These are phyloP conservation scores for Cryphonectria parasitica DNA, from an alignment of 2,329 filamentous ascomycete species.

Conservation along the genomic window DNA sequence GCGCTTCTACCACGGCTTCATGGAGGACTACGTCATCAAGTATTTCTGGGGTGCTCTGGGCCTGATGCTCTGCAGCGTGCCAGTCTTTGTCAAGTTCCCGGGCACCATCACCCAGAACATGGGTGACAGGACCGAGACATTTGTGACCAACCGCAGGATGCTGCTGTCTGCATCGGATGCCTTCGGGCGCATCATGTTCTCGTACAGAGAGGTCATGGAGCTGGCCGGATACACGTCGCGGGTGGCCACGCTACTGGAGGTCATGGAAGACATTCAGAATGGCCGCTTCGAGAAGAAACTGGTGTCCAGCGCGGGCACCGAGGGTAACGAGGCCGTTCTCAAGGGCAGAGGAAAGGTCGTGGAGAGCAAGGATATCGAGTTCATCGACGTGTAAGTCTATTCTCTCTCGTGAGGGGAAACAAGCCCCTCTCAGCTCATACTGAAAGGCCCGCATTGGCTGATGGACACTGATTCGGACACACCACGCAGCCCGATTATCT, in stretches of 20 bases:
- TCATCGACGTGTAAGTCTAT: slow-evolving; percentile 71
- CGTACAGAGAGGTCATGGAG: slow-evolving; percentile 96
- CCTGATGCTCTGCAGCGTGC: slow-evolving; percentile 87
- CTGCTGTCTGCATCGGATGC: slow-evolving; percentile 92
- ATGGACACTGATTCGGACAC: neutral
- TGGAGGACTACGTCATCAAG: slow-evolving; percentile 99
- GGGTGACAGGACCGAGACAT: slow-evolving; percentile 74
- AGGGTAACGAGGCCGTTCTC: slow-evolving; percentile 81
- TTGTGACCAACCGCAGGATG: slow-evolving; percentile 93
- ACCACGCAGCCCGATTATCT: slow-evolving; percentile 77
- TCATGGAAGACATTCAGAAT: slow-evolving; percentile 90
- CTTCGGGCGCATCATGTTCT: slow-evolving; percentile 96
- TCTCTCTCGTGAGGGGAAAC: neutral
- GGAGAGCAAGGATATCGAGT: slow-evolving; percentile 83
- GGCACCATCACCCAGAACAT: slow-evolving; percentile 67
- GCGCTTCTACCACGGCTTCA: slow-evolving; percentile 95
- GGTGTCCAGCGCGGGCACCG: slow-evolving; percentile 82
- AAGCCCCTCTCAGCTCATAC: neutral
- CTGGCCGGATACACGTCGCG: slow-evolving; percentile 93
- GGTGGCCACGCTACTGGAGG: slow-evolving; percentile 85
- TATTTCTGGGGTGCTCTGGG: slow-evolving; percentile 98
- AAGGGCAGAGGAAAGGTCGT: slow-evolving; percentile 79
- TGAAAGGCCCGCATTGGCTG: no score
- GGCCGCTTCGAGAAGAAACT: slow-evolving; percentile 97
- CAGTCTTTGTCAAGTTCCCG: slow-evolving; percentile 93